Conservation (phyloP, 768 basidiomycete genomes). For the Cystofilobasidium ferigula region DNA sequence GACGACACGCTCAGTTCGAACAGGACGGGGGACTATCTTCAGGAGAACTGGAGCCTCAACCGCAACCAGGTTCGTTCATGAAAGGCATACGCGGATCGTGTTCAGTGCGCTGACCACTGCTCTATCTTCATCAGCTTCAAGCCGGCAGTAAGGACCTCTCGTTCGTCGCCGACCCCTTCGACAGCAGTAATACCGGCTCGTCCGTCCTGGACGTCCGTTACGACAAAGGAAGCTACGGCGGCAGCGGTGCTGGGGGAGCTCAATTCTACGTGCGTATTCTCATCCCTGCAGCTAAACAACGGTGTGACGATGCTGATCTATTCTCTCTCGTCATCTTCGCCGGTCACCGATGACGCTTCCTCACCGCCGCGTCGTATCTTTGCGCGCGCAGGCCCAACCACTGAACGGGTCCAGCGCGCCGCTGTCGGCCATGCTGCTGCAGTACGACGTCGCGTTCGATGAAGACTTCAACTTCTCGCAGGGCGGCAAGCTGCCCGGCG, state of each 20-base stretch:
- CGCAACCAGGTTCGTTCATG: conserved; percentile 41
- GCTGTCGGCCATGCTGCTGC: conserved; percentile 58
- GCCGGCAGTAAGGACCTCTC: conserved; percentile 43
- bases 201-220: conserved; percentile 10
- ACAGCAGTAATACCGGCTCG: conserved; percentile 42
- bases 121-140: conserved; percentile 18
- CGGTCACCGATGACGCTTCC: not conserved
- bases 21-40: conserved; percentile 47
- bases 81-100: too few species aligned
- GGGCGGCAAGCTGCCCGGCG: conserved; percentile 61
- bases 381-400: conserved; percentile 27
- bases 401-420: conserved; percentile 52
- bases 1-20: conserved; percentile 48
- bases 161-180: conserved; percentile 61
- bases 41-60: conserved; percentile 52
- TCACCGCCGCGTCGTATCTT: not conserved
- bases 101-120: not conserved
- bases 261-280: conserved; percentile 46
- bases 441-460: conserved; percentile 66
- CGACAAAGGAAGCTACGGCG: conserved; percentile 2
- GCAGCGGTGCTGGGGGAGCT: conserved; percentile 43
- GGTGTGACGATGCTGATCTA: not conserved
- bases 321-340: not conserved
- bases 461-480: conserved; percentile 57
- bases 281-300: not conserved